These are phyloP conservation scores for Trichoderma endophyticum DNA, from an alignment of 2,329 filamentous ascomycete genomes.

Conservation along the genomic window DNA sequence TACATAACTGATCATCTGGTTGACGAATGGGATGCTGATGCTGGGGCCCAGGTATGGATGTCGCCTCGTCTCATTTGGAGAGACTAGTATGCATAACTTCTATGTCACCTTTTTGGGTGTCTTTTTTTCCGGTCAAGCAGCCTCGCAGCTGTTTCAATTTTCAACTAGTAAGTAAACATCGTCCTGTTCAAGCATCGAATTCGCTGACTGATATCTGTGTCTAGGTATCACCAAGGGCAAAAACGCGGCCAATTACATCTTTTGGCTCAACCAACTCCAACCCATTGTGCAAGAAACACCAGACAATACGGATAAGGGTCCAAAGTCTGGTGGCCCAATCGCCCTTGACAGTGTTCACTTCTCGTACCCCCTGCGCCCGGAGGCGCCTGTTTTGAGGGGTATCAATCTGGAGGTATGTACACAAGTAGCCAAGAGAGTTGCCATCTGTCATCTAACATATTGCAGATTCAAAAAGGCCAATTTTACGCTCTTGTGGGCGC, in stretches of 20 bases:
- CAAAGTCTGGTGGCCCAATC: slow-evolving; percentile 36
- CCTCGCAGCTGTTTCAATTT: slow-evolving; percentile 43
- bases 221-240: slow-evolving; percentile 49
- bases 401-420: slow-evolving; percentile 36
- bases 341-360: slow-evolving; percentile 58
- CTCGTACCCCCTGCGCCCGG: slow-evolving; percentile 53
- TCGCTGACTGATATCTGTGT: not conserved
- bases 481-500: slow-evolving; percentile 55
- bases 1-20: not conserved
- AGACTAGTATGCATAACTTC: slow-evolving; percentile 51
- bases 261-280: slow-evolving; percentile 45
- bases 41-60: slow-evolving; percentile 32
- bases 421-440: not conserved
- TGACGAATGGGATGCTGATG: not conserved
- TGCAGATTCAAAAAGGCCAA: slow-evolving; percentile 43
- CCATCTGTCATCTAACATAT: not conserved
- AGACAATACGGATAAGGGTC: slow-evolving; percentile 37
- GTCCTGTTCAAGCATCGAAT: not conserved
- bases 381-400: slow-evolving; percentile 40
- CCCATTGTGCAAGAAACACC: slow-evolving; percentile 41
- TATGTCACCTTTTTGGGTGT: slow-evolving; percentile 51
- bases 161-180: slow-evolving; percentile 38
- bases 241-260: slow-evolving; percentile 48
- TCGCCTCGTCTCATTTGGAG: slow-evolving; percentile 37
- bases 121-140: slow-evolving; percentile 44